Conservation (phyloP, 2,329 filamentous ascomycete genomes). For the Xylaria sp. region DNA sequence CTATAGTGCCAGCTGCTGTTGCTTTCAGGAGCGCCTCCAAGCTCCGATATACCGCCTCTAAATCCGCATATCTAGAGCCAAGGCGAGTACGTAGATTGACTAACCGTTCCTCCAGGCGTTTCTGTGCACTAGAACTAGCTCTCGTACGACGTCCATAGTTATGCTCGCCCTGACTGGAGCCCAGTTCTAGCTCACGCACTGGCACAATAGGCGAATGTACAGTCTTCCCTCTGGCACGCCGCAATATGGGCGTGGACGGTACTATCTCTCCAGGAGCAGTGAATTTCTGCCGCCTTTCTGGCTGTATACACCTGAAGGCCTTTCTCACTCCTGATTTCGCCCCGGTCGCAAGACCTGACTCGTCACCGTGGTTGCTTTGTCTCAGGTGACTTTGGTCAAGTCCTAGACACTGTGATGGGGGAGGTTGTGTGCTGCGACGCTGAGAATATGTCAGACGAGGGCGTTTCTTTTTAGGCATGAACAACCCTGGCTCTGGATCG, state of each 20-base stretch:
- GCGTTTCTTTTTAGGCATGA: constrained; percentile 40
- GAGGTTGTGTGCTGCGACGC: constrained; percentile 23
- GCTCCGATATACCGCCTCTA: constrained; percentile 52
- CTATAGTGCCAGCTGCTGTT: constrained; percentile 37
- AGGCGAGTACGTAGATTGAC: constrained; percentile 42
- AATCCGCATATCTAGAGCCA: constrained; percentile 43
- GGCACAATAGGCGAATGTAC: constrained; percentile 31
- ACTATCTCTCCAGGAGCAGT: constrained; percentile 35
- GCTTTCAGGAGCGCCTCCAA: constrained; percentile 52
- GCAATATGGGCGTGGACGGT: constrained; percentile 38
- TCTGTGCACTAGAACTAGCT: constrained; percentile 16
- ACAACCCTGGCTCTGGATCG: constrained; percentile 29
- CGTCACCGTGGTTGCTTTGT: not conserved
- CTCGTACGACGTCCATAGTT: constrained; percentile 23
- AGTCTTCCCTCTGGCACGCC: constrained; percentile 38
- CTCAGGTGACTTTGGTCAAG: not conserved
- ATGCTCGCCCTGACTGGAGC: not conserved
- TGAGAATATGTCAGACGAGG: constrained; percentile 42
- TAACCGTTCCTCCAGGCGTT: constrained; percentile 44
- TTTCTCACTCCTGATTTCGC: constrained; percentile 20
- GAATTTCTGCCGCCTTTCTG: constrained; percentile 15
- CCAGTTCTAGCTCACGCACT: not conserved
- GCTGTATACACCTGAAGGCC: constrained; percentile 26
- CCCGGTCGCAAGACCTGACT: not conserved
- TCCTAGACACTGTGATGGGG: not conserved